Evolutionary conservation across 73 alveolate species (phyloP).

Genomic region (Paramecium sexaurelia): DNA sequence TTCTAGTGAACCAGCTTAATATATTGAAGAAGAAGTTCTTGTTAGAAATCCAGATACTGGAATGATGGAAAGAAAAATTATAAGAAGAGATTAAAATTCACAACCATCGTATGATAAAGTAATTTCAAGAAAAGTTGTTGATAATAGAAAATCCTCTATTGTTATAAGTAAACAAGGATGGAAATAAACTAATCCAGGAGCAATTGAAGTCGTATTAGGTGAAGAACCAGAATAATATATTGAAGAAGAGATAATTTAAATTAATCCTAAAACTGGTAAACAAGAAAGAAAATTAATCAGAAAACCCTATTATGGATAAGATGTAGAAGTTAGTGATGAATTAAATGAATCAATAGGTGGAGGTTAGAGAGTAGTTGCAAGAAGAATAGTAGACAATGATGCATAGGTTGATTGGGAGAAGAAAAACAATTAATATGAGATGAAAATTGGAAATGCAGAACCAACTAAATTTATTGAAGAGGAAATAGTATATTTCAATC

Average conservation of each 20-base stretch:
- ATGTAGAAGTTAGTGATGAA: not conserved
- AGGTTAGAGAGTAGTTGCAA: not conserved
- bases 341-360: conserved; percentile 26
- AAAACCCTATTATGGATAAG: not conserved
- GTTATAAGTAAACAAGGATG: not conserved
- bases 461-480: not conserved
- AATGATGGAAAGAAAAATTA: conserved; percentile 1
- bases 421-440: not conserved
- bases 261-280: not conserved
- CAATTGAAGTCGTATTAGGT: not conserved
- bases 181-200: not conserved
- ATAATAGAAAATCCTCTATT: conserved; percentile 2
- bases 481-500: not conserved
- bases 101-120: not conserved
- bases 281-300: not conserved
- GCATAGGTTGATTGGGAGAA: conserved; percentile 1
- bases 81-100: not conserved
- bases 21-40: not conserved
- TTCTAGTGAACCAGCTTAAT: not conserved
- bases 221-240: conserved; percentile 37
- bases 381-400: conserved; percentile 9
- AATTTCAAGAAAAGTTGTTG: not conserved
- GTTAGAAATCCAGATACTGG: conserved; percentile 11
- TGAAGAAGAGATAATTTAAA: not conserved
- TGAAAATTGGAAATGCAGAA: not conserved